Evolutionary conservation across 140 eudicot species (phyloP).

Genomic region (Cichorium intybus): DNA sequence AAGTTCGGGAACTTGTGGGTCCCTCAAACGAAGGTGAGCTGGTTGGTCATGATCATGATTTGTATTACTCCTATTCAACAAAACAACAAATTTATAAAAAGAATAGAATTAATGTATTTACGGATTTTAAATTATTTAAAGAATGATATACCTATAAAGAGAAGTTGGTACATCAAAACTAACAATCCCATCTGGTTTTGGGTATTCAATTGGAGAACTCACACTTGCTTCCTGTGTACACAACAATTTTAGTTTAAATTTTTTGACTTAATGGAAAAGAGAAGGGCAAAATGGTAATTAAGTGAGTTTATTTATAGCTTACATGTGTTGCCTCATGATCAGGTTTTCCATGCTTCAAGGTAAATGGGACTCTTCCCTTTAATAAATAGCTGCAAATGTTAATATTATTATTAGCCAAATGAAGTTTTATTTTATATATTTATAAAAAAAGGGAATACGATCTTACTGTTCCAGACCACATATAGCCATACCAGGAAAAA

Average conservation of each 20-base stretch:
- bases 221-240: constrained; percentile 62
- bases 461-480: constrained; percentile 89
- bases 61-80: constrained; percentile 75
- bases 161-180: constrained; percentile 94
- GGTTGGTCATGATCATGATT: constrained; percentile 99
- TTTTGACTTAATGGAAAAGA: background rate
- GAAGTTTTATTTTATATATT: background rate
- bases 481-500: constrained; percentile 81
- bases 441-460: constrained; percentile 6
- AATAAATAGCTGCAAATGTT: constrained; percentile 58
- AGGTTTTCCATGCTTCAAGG: constrained; percentile 92
- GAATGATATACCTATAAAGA: constrained; percentile 54
- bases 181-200: constrained; percentile 87
- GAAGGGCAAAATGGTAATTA: no score
- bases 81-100: background rate
- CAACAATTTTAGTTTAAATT: background rate
- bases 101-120: background rate
- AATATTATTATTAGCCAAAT: constrained; percentile 16
- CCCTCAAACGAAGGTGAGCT: constrained; percentile 82
- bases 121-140: background rate
- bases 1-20: constrained; percentile 60
- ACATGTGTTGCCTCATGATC: constrained; percentile 91
- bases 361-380: constrained; percentile 76
- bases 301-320: constrained; percentile 19
- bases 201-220: constrained; percentile 68